Evolutionary conservation across 73 alveolate genomes (phyloP), one percentile per base, ranked within the genome.

Genomic region (Diophrys sp.): DNA sequence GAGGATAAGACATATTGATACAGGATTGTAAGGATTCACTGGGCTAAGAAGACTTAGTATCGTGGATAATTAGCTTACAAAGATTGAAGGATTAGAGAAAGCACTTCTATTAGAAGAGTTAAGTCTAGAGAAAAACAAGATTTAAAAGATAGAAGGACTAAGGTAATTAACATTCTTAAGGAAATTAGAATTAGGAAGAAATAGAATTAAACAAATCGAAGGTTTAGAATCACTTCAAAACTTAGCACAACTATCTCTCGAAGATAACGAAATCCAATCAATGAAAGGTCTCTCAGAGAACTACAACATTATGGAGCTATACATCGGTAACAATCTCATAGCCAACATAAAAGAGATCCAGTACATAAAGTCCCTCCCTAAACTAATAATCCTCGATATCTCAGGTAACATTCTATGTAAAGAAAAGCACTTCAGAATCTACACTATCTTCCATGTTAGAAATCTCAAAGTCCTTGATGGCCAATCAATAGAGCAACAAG

Each of bases 271-370:
- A 68, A 96, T 96, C 29, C 83, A 87, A 44, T 79, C 78, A 67
- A 78, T 96, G 14, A 92, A 89, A 71, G 99, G 98, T n/a, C 86
- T 96, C 25, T 96, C 91, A 2, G 86, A 76, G 54, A 75, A 92
- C 68, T 70, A 75, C 75, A 90, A 84, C 72, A 87, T 97, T 55
- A 91, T 94, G 96, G 99, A 95, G 80, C 89, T 97, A 34, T 97
- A 95, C 82, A 89, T 97, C 29, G 98, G 98, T 14, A 97, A 97
- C 85, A 97, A 97, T 80, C 89, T 83, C 33, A 93, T 97, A 0
- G 68, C 69, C 0, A 90, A 91, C 56, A 29, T 83, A 23, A 94
- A 94, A 77, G 95, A 94, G 80, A 72, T 94, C 18, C 53, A 56
- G 18, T 62, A 74, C 55, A 79, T 94, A 28, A 94, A 91, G 82